Evolutionary conservation across 805 yeast genomes (phyloP).

Genomic region (Metschnikowia arizonensis): DNA sequence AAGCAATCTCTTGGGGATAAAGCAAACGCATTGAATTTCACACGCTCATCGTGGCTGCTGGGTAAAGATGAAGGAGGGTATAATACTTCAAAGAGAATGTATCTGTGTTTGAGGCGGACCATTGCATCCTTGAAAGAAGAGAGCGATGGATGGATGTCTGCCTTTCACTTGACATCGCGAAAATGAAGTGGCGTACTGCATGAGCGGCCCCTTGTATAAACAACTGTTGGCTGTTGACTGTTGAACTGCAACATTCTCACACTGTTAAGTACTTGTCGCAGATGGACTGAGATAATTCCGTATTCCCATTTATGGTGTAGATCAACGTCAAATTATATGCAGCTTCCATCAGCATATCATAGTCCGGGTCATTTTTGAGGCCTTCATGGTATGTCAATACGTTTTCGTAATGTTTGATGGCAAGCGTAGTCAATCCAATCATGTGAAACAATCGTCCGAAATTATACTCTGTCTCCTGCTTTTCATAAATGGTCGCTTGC

Average conservation of each 20-base stretch:
- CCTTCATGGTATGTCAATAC: conserved; percentile 48
- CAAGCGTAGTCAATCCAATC: conserved; percentile 70
- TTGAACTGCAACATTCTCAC: background rate
- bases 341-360: conserved; percentile 67
- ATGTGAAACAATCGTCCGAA: conserved; percentile 82
- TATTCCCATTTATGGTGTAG: conserved; percentile 72
- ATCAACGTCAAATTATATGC: conserved; percentile 81
- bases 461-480: conserved; percentile 78
- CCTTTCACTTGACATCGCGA: conserved; percentile 2
- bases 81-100: conserved; percentile 73
- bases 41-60: conserved; percentile 9
- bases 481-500: conserved; percentile 42
- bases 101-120: conserved; percentile 88
- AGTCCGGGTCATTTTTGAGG: conserved; percentile 39
- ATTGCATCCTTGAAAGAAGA: no score
- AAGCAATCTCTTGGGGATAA: conserved; percentile 35
- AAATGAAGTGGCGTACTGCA: background rate
- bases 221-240: no score
- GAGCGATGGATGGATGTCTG: background rate
- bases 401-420: conserved; percentile 66
- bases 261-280: conserved; percentile 63
- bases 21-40: conserved; percentile 22
- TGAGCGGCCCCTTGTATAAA: no score
- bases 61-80: conserved; percentile 47
- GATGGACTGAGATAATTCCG: conserved; percentile 55